Base-by-base conservation (phyloP, 768 basidiomycete species). In the Tephrocybe sp. region DNA sequence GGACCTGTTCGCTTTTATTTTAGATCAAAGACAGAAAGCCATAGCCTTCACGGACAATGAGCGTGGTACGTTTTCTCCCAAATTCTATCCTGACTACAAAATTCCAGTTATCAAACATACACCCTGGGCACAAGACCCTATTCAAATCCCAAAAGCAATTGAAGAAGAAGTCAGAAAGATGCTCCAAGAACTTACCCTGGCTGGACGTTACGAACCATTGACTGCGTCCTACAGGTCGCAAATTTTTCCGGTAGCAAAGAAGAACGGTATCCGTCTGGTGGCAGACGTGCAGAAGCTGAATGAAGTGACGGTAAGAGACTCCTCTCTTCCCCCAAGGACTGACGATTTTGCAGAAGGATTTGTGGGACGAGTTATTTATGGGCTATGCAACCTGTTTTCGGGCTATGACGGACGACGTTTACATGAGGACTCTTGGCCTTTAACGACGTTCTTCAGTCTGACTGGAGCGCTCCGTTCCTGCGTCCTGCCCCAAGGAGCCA, bases 401-500 rank as follows among this genome's bases (percentile, higher is more conserved):
- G 45, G 45, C 1, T 52, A 47, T 36, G 40, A 52, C 34, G 41
- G 0, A 52, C 63, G 0, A 47, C 47, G 0, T 54, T 75, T 0
- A 57, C 58, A 3, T n/a, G 51, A 46, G 5, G 44, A 50, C 0
- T 74, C 63, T 0, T 39, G 62, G 1, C 64, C 70, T 16, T 37
- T 73, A 1, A 73, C 70, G 0, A 68, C 64, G 0, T 74, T 72
- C 47, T 54, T 0, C 62, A 29, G 27, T 63, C 0, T 11, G 5
- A 41, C 60, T 3, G 63, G 69, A 0, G 51, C 64, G 0, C 25
- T 59, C 0, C 53, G 61, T 1, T 58, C 67, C 0, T 56, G 52
- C 0, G 57, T 56, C 0, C 42, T 74, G 0, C 66, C 67, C 0
- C 67, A 67, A 61, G 74, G 72, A 0, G 60, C 55, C 31, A 69